Evolutionary conservation across 1,284 basidiomycete species (phyloP), one percentile per base, ranked within the genome.

Genomic region (Leccinum fallax): DNA sequence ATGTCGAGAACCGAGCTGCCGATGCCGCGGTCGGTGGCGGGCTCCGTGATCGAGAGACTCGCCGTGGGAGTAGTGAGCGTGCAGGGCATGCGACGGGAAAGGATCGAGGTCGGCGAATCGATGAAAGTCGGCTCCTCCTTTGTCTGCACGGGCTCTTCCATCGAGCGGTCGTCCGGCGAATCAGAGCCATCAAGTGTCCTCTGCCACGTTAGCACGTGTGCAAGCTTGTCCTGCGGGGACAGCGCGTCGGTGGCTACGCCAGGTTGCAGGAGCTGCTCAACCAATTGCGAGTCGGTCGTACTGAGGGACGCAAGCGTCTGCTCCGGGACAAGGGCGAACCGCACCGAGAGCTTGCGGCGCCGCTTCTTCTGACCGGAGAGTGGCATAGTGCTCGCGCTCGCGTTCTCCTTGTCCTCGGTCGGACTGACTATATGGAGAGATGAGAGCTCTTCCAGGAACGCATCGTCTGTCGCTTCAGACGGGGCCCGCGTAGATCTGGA

Each of bases 1-100:
- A 73, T 63, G 32, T 69, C 21, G 26, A 71, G 58, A 49, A 53
- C 60, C 9, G 71, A 69, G 34, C 65, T 61, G 59, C 66, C 67
- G 40, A 69, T 67, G 53, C 60, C 53, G 4, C 58, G 63, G 19
- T 71, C 66, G 7, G 65, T 62, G 32, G 66, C 60, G 0, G 63
- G 67, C 38, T 71, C 66, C 16, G 67, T 74, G 53, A 68, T 71
- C 4, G 71, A 67, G 40, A 78, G 76, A 65, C 81, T 85, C 55
- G 79, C 69, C 6, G 79, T 78, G 4, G 84, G 83, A 0, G 83
- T 78, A 53, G 69, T 65, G 15, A 87, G 73, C 1, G 85, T 81
- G 53, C 85, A 80, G 4, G 85, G 85, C 85, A 86, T 86, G 56
- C 70, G 70, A 36, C 71, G 71, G 21, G 73, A 77, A 11, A 69